Conservation (phyloP, 441 rosid genomes). For the Populus hybrid region DNA sequence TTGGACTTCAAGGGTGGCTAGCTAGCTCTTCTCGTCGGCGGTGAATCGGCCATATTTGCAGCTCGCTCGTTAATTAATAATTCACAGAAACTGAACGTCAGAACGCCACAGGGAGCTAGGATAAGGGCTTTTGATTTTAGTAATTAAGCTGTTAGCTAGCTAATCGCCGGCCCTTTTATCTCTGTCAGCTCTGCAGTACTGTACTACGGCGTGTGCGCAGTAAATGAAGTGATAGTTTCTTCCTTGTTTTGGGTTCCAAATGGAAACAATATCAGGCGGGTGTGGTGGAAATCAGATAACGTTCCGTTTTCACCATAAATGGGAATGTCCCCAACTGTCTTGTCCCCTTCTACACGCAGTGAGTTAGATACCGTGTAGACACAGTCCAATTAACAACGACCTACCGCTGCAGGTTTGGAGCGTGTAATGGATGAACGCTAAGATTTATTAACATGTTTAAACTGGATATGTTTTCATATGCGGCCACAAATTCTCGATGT, state of each 20-base stretch:
- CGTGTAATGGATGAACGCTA: neutral
- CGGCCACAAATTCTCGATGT: constrained; percentile 29
- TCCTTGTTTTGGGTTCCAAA: neutral
- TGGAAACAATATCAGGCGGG: too few relatives aligned
- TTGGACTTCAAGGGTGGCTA: neutral
- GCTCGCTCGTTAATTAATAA: neutral
- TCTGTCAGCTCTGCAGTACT: neutral
- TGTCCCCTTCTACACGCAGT: neutral
- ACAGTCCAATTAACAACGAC: neutral
- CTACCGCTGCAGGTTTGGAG: neutral
- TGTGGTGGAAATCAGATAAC: too few relatives aligned
- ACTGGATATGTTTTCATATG: constrained; percentile 4
- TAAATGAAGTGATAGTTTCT: neutral
- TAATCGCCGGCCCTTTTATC: neutral
- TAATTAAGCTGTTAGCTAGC: too few relatives aligned
- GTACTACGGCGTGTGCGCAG: neutral
- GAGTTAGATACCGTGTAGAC: neutral
- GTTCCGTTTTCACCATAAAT: too few relatives aligned
- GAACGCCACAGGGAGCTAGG: neutral
- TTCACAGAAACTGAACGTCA: neutral
- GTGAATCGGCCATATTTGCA: neutral
- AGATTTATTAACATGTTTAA: neutral
- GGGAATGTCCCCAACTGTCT: neutral
- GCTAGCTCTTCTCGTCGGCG: neutral
- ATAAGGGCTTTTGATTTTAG: neutral